phyloP scores from a whole-genome alignment of 257 asterid genomes.

The Przewalskia tangutica region DNA sequence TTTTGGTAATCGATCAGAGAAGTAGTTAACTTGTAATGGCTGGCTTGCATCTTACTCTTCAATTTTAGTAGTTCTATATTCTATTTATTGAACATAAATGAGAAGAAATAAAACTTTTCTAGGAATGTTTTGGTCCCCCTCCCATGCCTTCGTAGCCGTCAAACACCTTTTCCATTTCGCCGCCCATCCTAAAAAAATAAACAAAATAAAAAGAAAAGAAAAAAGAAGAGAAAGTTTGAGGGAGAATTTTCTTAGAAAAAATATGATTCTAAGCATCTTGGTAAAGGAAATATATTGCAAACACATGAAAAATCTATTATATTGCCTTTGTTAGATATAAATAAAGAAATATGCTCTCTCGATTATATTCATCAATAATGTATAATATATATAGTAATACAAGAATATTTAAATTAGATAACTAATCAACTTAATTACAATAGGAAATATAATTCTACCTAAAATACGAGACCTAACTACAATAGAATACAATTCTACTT shows the following conservation, averaged over 20 bases:
- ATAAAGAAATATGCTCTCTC: too few relatives aligned
- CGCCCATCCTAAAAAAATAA: not conserved
- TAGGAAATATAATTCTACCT: too few relatives aligned
- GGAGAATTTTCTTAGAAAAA: not conserved
- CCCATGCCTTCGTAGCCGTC: not conserved
- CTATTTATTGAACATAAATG: not conserved
- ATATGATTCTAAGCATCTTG: too few relatives aligned
- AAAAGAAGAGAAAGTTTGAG: not conserved
- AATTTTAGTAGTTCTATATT: not conserved
- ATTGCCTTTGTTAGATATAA: too few relatives aligned
- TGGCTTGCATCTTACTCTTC: not conserved
- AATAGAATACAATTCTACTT: too few relatives aligned
- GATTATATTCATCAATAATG: too few relatives aligned
- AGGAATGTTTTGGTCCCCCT: not conserved
- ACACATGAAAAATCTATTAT: not conserved
- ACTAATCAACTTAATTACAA: too few relatives aligned
- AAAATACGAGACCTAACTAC: too few relatives aligned
- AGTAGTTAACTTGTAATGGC: not conserved
- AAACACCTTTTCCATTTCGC: not conserved
- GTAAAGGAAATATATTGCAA: not conserved
- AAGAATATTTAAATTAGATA: too few relatives aligned
- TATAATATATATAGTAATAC: too few relatives aligned
- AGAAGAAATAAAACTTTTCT: not conserved
- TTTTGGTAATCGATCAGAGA: too few relatives aligned
- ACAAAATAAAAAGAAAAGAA: too few relatives aligned